These are phyloP conservation scores for Blastocystis sp. DNA, from an alignment of 352 stramenopile species.

Conservation along the genomic window DNA sequence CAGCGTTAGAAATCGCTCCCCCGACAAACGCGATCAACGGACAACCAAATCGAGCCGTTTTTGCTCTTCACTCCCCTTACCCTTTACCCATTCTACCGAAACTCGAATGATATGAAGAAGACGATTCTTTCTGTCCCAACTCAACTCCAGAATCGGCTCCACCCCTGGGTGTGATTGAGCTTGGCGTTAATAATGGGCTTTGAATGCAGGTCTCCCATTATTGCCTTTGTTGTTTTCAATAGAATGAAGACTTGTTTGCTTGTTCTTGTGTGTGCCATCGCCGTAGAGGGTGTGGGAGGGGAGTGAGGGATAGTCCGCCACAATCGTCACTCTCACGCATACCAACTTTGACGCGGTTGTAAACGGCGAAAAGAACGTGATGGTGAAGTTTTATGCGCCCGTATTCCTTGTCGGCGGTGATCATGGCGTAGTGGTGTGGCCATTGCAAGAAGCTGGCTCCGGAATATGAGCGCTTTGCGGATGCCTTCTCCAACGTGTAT, in stretches of 20 bases:
- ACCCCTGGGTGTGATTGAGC: not conserved
- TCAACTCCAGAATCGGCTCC: not conserved
- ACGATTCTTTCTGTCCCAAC: slow-evolving; percentile 51
- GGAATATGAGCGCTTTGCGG: slow-evolving; percentile 15
- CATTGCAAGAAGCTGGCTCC: slow-evolving; percentile 58
- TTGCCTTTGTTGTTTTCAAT: not conserved
- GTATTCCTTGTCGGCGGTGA: not conserved
- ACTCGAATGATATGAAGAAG: slow-evolving; percentile 68
- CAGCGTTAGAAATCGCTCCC: not conserved
- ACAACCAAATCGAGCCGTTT: not conserved
- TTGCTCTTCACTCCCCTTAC: slow-evolving; percentile 22
- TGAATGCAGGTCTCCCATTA: not conserved
- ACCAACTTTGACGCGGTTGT: slow-evolving; percentile 39
- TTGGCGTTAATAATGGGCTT: not conserved
- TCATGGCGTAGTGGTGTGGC: slow-evolving; percentile 40
- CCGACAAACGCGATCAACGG: not conserved
- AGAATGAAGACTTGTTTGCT: not conserved
- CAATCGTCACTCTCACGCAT: slow-evolving; percentile 5
- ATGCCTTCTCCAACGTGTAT: slow-evolving; percentile 32
- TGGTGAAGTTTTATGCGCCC: slow-evolving; percentile 67
- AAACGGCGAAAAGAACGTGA: slow-evolving; percentile 63
- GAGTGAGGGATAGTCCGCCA: not conserved
- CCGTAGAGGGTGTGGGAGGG: not conserved
- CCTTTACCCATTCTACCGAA: slow-evolving; percentile 65
- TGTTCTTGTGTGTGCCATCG: not conserved